These are phyloP conservation scores for Phytopythium aichiense DNA, from an alignment of 352 stramenopile genomes.

Conservation along the genomic window DNA sequence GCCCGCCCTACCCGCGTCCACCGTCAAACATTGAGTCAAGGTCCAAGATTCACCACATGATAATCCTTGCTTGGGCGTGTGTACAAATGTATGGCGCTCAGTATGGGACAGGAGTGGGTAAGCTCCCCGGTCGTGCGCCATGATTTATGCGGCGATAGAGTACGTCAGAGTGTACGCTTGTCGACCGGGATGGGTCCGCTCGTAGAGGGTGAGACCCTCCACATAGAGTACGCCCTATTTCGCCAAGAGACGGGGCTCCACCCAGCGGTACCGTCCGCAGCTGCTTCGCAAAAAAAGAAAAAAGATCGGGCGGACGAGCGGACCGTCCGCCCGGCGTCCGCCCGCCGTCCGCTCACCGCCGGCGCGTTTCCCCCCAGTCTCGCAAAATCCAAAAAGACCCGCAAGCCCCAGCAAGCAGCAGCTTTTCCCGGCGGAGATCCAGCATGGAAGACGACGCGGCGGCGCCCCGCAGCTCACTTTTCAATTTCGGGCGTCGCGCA, in stretches of 20 bases:
- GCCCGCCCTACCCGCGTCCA: background rate
- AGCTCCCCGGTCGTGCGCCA: background rate
- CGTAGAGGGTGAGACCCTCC: background rate
- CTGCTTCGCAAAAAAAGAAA: background rate
- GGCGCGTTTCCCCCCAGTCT: background rate
- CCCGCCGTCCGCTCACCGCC: background rate
- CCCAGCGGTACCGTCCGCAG: background rate
- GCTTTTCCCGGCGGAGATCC: background rate
- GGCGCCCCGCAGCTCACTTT: conserved; percentile 8
- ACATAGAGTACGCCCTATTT: background rate
- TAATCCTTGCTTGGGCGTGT: conserved; percentile 1
- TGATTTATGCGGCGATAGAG: conserved; percentile 6
- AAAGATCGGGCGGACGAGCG: conserved; percentile 2
- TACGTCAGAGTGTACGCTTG: conserved; percentile 6
- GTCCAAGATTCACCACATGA: background rate
- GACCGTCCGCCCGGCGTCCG: conserved; percentile 1
- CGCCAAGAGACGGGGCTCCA: background rate
- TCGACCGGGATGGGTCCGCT: background rate
- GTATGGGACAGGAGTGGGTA: background rate
- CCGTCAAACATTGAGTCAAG: background rate
- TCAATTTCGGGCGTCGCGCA: conserved; percentile 9
- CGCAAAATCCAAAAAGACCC: conserved; percentile 5
- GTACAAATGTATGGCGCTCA: background rate
- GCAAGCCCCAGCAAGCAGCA: background rate
- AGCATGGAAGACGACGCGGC: conserved; percentile 7